Base-by-base conservation (phyloP, 2,329 filamentous ascomycete species). In the Pyrenophora seminiperda region DNA sequence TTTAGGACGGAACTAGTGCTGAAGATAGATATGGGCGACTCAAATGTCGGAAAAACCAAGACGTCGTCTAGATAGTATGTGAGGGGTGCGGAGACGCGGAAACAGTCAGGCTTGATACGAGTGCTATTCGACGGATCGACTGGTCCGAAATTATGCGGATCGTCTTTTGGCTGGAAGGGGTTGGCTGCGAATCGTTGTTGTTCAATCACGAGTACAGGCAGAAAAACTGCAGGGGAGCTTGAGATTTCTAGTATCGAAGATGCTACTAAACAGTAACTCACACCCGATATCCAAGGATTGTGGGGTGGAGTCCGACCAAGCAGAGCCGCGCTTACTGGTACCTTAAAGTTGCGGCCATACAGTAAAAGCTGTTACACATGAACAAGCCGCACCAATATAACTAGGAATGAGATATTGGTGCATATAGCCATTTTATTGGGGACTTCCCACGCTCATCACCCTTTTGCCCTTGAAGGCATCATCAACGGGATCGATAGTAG, bases 31-130 rank as follows among this genome's bases (percentile, higher is more conserved):
- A 15, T 45, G 43, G 36, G 24, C 10, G 19, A 42, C 27, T 47
- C 32, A 37, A 40, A 20, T 30, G 32, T 43, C 45, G 56, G 58
- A 54, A 53, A 62, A 61, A 53, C 49, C 53, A 59, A 63, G 56
- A 54, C 43, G 20, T 31, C 3, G 22, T n/a, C n/a, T n/a, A n/a
- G n/a, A n/a, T n/a, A n/a, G n/a, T n/a, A n/a, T n/a, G 18, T 53
- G 47, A 45, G 45, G 37, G 31, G 13, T 4, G 13, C 24, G 24
- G 24, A 27, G 39, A 41, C 2, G 20, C 10, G 24, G 41, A 5
- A 20, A 38, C 10, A 33, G 18, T 22, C 33, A 42, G 4, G 5
- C n/a, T 2, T 29, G 9, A 38, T 45, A 42, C 47, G 3, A 38
- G 20, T 7, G 3, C 37, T 42, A 30, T 38, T 31, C 0, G 4